phyloP scores from a whole-genome alignment of 768 basidiomycete species.

The Lanmaoa rubissima region DNA sequence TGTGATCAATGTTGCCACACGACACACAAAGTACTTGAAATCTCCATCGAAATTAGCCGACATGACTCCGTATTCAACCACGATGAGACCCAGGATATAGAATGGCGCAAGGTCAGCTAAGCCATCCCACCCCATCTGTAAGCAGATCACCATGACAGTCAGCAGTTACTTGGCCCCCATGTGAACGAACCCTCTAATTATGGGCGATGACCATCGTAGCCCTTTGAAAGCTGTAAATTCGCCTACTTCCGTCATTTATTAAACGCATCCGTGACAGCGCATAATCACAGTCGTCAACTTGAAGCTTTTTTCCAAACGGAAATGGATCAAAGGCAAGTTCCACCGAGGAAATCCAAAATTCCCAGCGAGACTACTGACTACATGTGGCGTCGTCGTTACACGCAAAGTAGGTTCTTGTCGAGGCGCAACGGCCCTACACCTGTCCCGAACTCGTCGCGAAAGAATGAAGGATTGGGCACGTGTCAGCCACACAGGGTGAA shows the following conservation, averaged over 20 bases:
- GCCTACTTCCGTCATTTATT: constrained; percentile 10
- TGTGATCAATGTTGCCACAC: constrained; percentile 5
- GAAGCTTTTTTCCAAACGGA: background rate
- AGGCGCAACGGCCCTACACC: no score
- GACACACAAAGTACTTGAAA: background rate
- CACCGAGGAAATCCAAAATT: background rate
- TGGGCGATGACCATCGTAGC: background rate
- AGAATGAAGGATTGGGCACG: background rate
- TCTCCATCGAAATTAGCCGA: background rate
- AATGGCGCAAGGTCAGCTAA: no score
- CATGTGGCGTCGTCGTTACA: background rate
- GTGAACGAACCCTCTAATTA: constrained; percentile 1
- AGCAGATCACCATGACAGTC: background rate
- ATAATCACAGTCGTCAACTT: background rate
- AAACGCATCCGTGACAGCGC: constrained; percentile 3
- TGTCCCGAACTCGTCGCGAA: background rate
- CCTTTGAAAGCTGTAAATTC: background rate
- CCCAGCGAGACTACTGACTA: background rate
- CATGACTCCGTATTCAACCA: no score
- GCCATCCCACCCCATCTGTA: background rate
- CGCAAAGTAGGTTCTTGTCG: no score
- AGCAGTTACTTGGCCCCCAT: background rate
- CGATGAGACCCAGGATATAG: no score
- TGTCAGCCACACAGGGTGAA: constrained; percentile 11
- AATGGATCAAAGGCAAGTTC: background rate